Conservation (phyloP, 371 early-diverging fungal genomes). For the Funneliformis caledonium region DNA sequence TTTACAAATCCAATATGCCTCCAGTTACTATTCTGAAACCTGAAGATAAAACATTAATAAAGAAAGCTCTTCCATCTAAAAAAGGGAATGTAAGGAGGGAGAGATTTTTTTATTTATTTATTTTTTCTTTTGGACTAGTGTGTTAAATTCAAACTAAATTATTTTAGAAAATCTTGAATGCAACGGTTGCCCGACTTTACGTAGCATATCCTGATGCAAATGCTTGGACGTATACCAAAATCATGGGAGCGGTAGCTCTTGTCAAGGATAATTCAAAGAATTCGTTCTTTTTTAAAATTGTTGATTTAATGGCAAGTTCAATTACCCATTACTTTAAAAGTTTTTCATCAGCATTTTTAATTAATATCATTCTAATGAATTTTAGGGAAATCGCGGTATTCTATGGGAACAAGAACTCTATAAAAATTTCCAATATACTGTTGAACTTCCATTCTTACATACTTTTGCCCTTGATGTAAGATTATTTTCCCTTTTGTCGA, state of each 20-base stretch:
- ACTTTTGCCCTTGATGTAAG: conserved; percentile 83
- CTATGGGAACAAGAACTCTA: conserved; percentile 87
- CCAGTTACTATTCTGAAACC: conserved; percentile 58
- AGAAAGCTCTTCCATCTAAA: conserved; percentile 55
- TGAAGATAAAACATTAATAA: conserved; percentile 64
- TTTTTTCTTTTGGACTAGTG: background rate
- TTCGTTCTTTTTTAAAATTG: conserved; percentile 75
- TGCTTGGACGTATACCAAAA: conserved; percentile 72
- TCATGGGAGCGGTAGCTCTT: conserved; percentile 81
- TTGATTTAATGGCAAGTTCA: conserved; percentile 71
- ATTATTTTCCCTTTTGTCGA: background rate
- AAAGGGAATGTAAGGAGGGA: conserved; percentile 48
- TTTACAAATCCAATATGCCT: conserved; percentile 49
- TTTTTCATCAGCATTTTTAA: background rate
- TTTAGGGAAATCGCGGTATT: conserved; percentile 56
- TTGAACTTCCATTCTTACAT: conserved; percentile 82
- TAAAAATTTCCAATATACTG: conserved; percentile 72
- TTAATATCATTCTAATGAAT: conserved; percentile 14
- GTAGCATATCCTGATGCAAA: conserved; percentile 74
- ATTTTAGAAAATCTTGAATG: conserved; percentile 77
- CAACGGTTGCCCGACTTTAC: conserved; percentile 84
- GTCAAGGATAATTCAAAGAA: conserved; percentile 63
- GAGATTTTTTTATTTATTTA: background rate
- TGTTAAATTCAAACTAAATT: background rate
- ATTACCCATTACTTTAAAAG: background rate